Evolutionary conservation across 768 basidiomycete genomes (phyloP), one percentile per base, ranked within the genome.

Genomic region (Vishniacozyma victoriae): DNA sequence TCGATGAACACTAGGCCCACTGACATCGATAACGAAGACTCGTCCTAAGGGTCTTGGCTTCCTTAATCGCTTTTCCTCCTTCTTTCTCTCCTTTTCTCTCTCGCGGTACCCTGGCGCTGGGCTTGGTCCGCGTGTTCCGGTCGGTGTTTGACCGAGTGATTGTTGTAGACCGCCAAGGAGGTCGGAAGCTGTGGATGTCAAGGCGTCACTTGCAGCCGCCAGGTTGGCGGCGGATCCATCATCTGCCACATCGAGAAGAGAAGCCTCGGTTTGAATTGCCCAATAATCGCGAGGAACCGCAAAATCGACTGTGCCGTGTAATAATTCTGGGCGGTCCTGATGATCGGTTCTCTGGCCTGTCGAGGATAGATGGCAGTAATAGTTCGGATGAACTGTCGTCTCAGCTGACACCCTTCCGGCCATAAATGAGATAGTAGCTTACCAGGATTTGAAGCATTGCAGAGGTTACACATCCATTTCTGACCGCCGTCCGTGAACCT

Each of bases 401-500:
- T 39, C 29, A 52, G 47, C 42, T 40, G n/a, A n/a, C 25, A 20
- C 24, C 11, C 5, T 29, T 13, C 16, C 19, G 41, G 46, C 3
- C 23, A 27, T 11, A 20, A 43, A 27, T 11, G 20, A 15, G 29
- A 3, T 18, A 35, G 3, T 15, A n/a, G 64, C 84, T 59, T 57
- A 92, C 93, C 91, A 75, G 82, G 78, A n/a, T 86, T 89, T 63
- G 85, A 81, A 56, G 82, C 79, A 2, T 76, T 73, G 73, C 95
- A 99, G 14, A 99, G 68, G 76, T 97, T 97, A 70, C 95, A 99
- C 60, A 78, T 82, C 88, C 92, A 99, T 57, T 78, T 81, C 50
- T 78, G 78, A 4, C 95, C 95, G 2, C 86, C 86, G 7, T 84
- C 79, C 16, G 79, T 73, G 82, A 88, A 99, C 20, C 75, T 75